Percentiles rank a stretch among this genome's conserved stretches.
Conservation (phyloP, 2,329 filamentous ascomycete species). For the Pseudopithomyces chartarum region DNA sequence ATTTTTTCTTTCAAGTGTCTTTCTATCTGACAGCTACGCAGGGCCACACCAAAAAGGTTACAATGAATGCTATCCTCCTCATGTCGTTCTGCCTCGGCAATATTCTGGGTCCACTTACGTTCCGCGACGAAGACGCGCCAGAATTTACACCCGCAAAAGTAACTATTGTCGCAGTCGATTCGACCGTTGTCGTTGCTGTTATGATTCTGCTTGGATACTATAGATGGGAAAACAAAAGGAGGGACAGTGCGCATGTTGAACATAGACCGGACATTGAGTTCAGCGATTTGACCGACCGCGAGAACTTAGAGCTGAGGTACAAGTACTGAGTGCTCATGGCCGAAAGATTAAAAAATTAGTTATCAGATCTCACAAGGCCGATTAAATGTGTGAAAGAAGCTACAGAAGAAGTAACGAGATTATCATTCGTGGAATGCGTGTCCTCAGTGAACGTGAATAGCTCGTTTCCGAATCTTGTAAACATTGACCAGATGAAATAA, state of each 20-base stretch:
- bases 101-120: slow-evolving; percentile 49
- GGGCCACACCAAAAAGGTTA: slow-evolving; percentile 47
- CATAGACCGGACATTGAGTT: slow-evolving; percentile 41
- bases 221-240: slow-evolving; percentile 20
- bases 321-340: slow-evolving; percentile 5
- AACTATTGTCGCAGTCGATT: slow-evolving; percentile 44
- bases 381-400: no score
- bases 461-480: no score
- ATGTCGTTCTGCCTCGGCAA: slow-evolving; percentile 45
- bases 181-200: slow-evolving; percentile 34
- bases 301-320: slow-evolving; percentile 62
- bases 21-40: neutral
- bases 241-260: slow-evolving; percentile 4
- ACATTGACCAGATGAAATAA: no score
- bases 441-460: no score
- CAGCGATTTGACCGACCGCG: slow-evolving; percentile 58
- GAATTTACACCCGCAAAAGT: slow-evolving; percentile 51
- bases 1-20: neutral
- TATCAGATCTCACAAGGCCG: no score
- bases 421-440: no score
- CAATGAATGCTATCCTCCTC: slow-evolving; percentile 40
- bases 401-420: no score
- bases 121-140: slow-evolving; percentile 41
- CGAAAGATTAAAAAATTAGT: no score
- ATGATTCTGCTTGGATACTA: slow-evolving; percentile 15